phyloP scores from a whole-genome alignment of 768 basidiomycete species.

The Termitomyces sp. region DNA sequence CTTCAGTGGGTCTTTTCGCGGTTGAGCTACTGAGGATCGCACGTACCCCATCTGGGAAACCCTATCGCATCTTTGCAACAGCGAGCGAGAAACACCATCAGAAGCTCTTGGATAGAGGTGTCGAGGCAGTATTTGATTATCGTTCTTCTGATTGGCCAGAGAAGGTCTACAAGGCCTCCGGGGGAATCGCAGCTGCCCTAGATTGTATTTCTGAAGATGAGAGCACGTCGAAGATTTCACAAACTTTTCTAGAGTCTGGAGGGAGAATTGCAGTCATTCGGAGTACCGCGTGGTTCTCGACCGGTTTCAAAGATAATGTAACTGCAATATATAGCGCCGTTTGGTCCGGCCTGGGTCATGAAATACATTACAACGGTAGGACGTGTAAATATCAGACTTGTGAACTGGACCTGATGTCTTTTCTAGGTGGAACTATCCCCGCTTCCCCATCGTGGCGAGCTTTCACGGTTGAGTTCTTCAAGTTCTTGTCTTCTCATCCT shows the following conservation, averaged over 20 bases:
- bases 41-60: conserved; percentile 17
- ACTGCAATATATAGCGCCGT: conserved; percentile 23
- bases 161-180: conserved; percentile 19
- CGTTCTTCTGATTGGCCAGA: conserved; percentile 23
- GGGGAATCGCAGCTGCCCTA: conserved; percentile 23
- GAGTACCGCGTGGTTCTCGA: conserved; percentile 19
- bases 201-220: conserved; percentile 29
- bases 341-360: conserved; percentile 27
- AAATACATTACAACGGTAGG: conserved; percentile 24
- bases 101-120: conserved; percentile 21
- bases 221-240: conserved; percentile 23
- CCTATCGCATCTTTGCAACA: conserved; percentile 24
- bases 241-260: conserved; percentile 20
- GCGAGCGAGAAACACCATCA: conserved; percentile 23
- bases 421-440: conserved; percentile 17
- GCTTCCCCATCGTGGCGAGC: conserved; percentile 19
- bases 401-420: background rate
- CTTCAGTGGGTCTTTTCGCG: conserved; percentile 26
- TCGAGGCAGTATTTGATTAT: conserved; percentile 26
- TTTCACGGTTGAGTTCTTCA: conserved; percentile 25
- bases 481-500: conserved; percentile 19
- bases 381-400: background rate
- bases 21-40: conserved; percentile 21
- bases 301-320: conserved; percentile 19
- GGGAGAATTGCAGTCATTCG: conserved; percentile 26